A percentile compares a stretch with the other conserved stretches of the same genome.
Evolutionary conservation across 2,329 filamentous ascomycete species (phyloP).

Genomic region (Aspergillus luchuensis): DNA sequence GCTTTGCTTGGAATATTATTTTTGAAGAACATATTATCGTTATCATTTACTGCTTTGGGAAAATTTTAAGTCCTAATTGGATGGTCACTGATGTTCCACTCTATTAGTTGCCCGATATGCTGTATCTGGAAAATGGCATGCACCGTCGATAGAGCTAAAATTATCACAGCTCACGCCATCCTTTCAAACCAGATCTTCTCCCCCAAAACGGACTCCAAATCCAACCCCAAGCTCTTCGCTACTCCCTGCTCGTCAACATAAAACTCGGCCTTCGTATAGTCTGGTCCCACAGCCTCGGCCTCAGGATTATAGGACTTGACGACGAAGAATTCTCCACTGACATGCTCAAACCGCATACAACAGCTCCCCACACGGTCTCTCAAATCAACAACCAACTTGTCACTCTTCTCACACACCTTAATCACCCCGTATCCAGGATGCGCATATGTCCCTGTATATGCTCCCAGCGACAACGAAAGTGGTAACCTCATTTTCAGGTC

Average conservation of each 20-base stretch:
- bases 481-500: slow-evolving; percentile 11
- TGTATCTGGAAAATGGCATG: too few species aligned
- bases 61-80: too few species aligned
- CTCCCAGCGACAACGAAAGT: slow-evolving; percentile 15
- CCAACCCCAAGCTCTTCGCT: slow-evolving; percentile 14
- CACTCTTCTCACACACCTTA: slow-evolving; percentile 4
- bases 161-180: too few species aligned
- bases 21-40: too few species aligned
- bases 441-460: slow-evolving; percentile 22
- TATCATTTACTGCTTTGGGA: too few species aligned
- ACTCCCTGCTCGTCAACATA: slow-evolving; percentile 14
- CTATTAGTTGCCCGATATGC: too few species aligned
- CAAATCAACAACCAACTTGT: slow-evolving; percentile 14
- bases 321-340: slow-evolving; percentile 25
- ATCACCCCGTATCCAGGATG: slow-evolving; percentile 15
- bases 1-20: too few species aligned
- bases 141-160: too few species aligned
- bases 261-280: slow-evolving; percentile 16
- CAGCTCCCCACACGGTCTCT: slow-evolving; percentile 14
- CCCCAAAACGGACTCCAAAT: slow-evolving; percentile 17
- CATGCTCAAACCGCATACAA: slow-evolving; percentile 18
- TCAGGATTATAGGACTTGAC: slow-evolving; percentile 7
- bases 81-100: too few species aligned
- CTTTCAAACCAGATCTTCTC: slow-evolving; percentile 23
- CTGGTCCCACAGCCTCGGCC: slow-evolving; percentile 1